Conservation (phyloP, 2,329 filamentous ascomycete genomes). For the Hansfordia pulvinata region DNA sequence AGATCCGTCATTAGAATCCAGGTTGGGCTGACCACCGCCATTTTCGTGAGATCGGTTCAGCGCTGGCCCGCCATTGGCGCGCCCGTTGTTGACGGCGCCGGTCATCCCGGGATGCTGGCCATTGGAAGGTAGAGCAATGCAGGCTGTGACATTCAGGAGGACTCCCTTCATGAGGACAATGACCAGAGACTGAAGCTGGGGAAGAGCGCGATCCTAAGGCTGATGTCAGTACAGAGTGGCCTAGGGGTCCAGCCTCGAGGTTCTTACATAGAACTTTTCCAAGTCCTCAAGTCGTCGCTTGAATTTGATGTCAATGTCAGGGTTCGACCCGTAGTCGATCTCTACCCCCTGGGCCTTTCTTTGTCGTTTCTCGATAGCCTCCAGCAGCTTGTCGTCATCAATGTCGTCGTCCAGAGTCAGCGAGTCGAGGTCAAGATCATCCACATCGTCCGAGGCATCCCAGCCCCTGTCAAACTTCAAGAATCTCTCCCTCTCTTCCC, state of each 20-base stretch:
- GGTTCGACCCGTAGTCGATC: conserved; percentile 36
- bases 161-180: conserved; percentile 88
- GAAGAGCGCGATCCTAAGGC: conserved; percentile 55
- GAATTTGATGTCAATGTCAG: conserved; percentile 34
- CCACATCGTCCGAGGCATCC: conserved; percentile 39
- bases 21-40: conserved; percentile 16
- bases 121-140: conserved; percentile 48
- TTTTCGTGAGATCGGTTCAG: conserved; percentile 16
- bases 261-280: conserved; percentile 77
- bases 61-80: conserved; percentile 23
- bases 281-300: conserved; percentile 61
- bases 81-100: conserved; percentile 22
- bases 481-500: conserved; percentile 85
- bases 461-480: conserved; percentile 88
- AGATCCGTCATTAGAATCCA: conserved; percentile 31
- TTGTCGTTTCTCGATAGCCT: conserved; percentile 25
- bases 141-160: conserved; percentile 74
- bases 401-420: conserved; percentile 12
- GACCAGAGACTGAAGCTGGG: conserved; percentile 81
- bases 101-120: conserved; percentile 29
- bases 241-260: conserved; percentile 9
- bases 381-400: conserved; percentile 24
- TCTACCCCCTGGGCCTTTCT: conserved; percentile 25
- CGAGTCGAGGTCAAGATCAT: conserved; percentile 23
- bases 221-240: conserved; percentile 15